Conservation (phyloP, 257 asterid genomes). For the Solanum tacnaense region DNA sequence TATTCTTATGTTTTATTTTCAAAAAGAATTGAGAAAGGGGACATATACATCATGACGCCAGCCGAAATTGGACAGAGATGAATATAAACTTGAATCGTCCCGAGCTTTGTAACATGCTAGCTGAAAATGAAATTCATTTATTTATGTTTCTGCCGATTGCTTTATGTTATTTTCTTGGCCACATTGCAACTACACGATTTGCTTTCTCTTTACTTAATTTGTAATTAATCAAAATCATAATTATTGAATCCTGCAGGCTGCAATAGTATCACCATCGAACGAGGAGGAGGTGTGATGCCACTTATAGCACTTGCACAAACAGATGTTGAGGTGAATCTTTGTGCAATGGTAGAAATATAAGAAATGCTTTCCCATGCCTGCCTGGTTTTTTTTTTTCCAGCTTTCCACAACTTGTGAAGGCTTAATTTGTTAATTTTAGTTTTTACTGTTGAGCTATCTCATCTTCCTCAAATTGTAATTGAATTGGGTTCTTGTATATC, state of each 20-base stretch:
- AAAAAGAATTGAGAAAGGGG: too few species aligned
- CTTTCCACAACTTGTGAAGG: neutral
- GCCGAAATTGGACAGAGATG: too few species aligned
- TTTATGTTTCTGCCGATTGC: neutral
- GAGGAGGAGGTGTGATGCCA: conserved; percentile 66
- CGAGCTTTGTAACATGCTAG: neutral
- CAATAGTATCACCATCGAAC: conserved; percentile 74
- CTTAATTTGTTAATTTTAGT: neutral
- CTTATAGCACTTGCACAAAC: conserved; percentile 66
- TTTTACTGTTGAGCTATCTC: neutral
- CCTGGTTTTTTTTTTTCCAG: neutral
- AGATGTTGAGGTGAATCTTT: conserved; percentile 43
- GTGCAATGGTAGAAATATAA: neutral
- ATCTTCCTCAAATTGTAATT: neutral
- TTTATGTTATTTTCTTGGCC: neutral
- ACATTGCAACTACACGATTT: neutral
- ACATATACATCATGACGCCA: too few species aligned
- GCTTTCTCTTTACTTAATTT: neutral
- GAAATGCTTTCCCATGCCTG: neutral
- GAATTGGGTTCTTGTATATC: too few species aligned
- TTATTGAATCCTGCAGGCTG: neutral
- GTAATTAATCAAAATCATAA: neutral
- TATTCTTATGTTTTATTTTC: too few species aligned
- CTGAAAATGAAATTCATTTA: neutral
- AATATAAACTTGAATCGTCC: neutral